A percentile compares a stretch with the other conserved stretches of the same genome.
Conservation (phyloP, 2,329 filamentous ascomycete species). For the Lanzia echinophila region DNA sequence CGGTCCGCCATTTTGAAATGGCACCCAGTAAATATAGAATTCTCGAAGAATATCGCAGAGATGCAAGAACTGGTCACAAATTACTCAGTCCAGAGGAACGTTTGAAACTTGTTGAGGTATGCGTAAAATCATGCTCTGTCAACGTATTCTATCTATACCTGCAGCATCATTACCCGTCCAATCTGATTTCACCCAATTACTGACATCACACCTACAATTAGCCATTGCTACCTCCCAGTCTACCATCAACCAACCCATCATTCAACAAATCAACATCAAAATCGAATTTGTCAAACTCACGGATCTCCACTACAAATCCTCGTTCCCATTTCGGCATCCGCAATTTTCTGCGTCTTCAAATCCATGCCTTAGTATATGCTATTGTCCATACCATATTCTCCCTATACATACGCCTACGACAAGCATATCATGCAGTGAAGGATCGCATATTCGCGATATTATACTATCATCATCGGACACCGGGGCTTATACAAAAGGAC, state of each 20-base stretch:
- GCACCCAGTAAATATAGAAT: constrained; percentile 3
- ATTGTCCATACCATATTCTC: constrained; percentile 78
- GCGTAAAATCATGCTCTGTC: constrained; percentile 2
- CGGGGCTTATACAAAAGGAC: constrained; percentile 85
- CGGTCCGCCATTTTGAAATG: constrained; percentile 2
- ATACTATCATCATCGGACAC: constrained; percentile 93
- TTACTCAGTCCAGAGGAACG: constrained; percentile 38
- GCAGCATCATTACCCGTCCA: constrained; percentile 3
- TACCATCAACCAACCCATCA: constrained; percentile 17
- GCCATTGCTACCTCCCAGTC: constrained; percentile 29
- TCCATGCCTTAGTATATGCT: constrained; percentile 62
- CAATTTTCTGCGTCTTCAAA: constrained; percentile 52
- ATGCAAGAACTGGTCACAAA: constrained; percentile 38
- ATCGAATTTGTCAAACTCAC: background rate
- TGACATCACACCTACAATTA: constrained; percentile 10
- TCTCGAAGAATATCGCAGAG: constrained; percentile 37
- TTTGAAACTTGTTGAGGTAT: constrained; percentile 40
- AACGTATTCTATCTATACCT: constrained; percentile 1
- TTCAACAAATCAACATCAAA: constrained; percentile 22
- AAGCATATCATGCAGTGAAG: constrained; percentile 70
- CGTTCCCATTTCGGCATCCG: constrained; percentile 47
- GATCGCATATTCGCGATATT: constrained; percentile 75
- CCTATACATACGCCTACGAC: constrained; percentile 75
- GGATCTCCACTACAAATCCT: constrained; percentile 12
- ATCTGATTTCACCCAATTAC: constrained; percentile 13